A percentile compares a stretch with the other conserved stretches of the same genome.
Evolutionary conservation across 1,284 basidiomycete species (phyloP).

Genomic region (Trametes polyzona): DNA sequence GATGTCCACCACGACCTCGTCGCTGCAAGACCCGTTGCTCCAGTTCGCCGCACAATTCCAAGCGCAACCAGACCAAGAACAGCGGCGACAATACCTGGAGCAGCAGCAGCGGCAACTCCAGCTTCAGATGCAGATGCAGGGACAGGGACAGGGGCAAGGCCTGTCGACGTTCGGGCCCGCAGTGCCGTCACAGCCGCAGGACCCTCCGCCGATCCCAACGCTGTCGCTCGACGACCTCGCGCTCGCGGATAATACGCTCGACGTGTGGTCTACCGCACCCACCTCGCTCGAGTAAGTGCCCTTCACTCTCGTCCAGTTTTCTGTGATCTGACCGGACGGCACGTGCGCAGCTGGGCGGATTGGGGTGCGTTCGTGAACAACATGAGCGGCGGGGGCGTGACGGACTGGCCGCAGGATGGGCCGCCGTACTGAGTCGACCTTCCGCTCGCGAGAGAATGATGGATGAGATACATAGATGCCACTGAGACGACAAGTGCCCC

Average conservation of each 20-base stretch:
- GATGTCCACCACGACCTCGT: no score
- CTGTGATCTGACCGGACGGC: no score
- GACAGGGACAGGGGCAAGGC: background rate
- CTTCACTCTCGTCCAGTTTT: background rate
- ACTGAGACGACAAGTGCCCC: no score
- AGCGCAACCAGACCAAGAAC: no score
- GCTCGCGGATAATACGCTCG: conserved; percentile 10
- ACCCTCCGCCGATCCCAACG: background rate
- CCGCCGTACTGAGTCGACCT: no score
- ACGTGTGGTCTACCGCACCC: conserved; percentile 11
- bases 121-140: background rate
- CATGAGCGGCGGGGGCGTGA: conserved; percentile 5
- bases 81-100: no score
- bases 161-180: background rate
- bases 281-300: conserved; percentile 2
- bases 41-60: background rate
- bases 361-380: conserved; percentile 19
- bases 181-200: no score
- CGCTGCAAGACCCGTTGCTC: background rate
- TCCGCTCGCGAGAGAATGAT: no score
- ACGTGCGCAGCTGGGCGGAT: conserved; percentile 11
- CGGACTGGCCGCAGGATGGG: background rate
- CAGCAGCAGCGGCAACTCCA: background rate
- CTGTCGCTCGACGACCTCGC: conserved; percentile 3
- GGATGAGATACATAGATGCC: no score